Evolutionary conservation across 2,329 filamentous ascomycete species (phyloP).

Genomic region (Fusarium sp.): DNA sequence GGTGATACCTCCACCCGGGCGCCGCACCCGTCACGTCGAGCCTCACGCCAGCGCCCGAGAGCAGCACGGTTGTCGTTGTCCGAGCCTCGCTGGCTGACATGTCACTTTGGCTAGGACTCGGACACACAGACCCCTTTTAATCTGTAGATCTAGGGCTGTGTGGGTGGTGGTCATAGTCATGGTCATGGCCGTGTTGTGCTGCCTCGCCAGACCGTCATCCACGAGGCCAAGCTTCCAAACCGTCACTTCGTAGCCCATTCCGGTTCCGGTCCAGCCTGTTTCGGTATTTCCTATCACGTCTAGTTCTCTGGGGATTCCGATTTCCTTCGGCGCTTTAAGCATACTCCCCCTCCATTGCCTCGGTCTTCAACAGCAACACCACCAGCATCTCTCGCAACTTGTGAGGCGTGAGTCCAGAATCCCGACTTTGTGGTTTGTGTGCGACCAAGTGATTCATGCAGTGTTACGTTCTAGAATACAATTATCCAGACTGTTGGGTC

Average conservation of each 20-base stretch:
- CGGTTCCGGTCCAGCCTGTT: not conserved
- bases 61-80: not conserved
- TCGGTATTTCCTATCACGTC: not conserved
- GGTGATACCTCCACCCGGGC: not conserved
- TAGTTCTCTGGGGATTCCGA: not conserved
- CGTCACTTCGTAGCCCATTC: not conserved
- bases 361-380: not conserved
- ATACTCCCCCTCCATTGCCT: not conserved
- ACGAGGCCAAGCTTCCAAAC: not conserved
- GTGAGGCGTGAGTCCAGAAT: not conserved
- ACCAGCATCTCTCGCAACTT: not conserved
- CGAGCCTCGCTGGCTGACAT: not conserved
- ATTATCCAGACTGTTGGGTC: not conserved
- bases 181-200: too few species aligned
- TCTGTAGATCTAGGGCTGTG: not conserved
- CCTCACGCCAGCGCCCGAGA: not conserved
- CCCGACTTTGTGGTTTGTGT: not conserved
- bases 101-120: not conserved
- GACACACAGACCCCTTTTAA: slow-evolving; percentile 13
- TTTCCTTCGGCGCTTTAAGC: not conserved
- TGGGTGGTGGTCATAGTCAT: not conserved
- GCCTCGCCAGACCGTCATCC: not conserved
- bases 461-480: not conserved
- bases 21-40: not conserved
- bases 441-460: not conserved